Percentiles rank a stretch among this genome's conserved stretches.
Evolutionary conservation across 176 grass and related monocot genomes (phyloP).

Genomic region (Luzula sylvatica): DNA sequence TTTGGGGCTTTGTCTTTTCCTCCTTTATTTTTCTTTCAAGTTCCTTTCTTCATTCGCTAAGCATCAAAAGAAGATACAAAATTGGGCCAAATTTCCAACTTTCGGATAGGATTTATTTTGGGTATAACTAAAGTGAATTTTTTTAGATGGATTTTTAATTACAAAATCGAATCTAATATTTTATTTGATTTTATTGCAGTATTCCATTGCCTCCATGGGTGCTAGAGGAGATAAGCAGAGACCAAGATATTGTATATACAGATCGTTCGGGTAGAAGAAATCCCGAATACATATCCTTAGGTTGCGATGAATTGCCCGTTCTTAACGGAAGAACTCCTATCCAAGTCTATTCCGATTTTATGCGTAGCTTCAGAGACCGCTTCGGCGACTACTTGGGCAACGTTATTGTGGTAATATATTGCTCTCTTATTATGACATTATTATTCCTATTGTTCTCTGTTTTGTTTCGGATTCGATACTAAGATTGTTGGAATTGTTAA

Average conservation of each 20-base stretch:
- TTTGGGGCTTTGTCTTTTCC: neutral
- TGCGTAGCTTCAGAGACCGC: conserved; percentile 74
- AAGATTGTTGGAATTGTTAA: too few species aligned
- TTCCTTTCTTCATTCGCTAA: neutral
- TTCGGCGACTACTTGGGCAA: conserved; percentile 61
- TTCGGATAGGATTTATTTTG: too few species aligned
- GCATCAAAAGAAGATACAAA: neutral
- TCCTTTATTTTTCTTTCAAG: neutral
- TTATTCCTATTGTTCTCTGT: too few species aligned
- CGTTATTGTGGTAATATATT: conserved; percentile 65
- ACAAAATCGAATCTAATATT: too few species aligned
- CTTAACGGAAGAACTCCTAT: conserved; percentile 49
- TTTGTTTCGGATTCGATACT: too few species aligned
- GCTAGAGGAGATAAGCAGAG: conserved; percentile 2
- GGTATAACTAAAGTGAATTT: too few species aligned
- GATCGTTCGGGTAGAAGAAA: conserved; percentile 28
- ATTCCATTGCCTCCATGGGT: conserved; percentile 55
- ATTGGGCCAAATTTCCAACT: too few species aligned
- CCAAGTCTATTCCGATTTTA: conserved; percentile 60
- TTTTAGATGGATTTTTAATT: too few species aligned
- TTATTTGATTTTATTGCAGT: too few species aligned
- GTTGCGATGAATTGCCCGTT: conserved; percentile 46
- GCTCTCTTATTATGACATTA: too few species aligned
- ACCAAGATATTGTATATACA: conserved; percentile 58
- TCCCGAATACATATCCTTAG: conserved; percentile 53